These are phyloP conservation scores for Sisymbrium irio DNA, from an alignment of 345 rosid genomes.

Conservation along the genomic window DNA sequence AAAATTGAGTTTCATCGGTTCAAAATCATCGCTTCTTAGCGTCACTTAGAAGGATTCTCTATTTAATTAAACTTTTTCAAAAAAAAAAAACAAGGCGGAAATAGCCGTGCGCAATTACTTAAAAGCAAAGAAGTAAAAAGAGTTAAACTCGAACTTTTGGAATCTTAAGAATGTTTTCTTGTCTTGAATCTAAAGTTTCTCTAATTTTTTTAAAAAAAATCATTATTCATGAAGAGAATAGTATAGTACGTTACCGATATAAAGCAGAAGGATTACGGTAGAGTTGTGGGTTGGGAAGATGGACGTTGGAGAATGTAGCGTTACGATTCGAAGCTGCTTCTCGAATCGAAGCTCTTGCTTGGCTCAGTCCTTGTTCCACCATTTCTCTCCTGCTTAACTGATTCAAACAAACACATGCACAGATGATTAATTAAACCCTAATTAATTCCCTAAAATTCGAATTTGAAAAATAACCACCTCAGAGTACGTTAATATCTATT, in stretches of 20 bases:
- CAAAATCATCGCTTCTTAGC: slow-evolving; percentile 12
- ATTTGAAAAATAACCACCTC: no score
- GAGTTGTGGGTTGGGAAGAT: slow-evolving; percentile 28
- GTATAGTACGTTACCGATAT: slow-evolving; percentile 51
- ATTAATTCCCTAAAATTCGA: neutral
- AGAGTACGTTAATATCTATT: no score
- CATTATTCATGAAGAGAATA: neutral
- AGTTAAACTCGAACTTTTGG: slow-evolving; percentile 20
- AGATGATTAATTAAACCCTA: neutral
- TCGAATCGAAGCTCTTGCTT: slow-evolving; percentile 63
- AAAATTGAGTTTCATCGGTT: neutral
- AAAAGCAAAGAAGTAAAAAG: slow-evolving; percentile 38
- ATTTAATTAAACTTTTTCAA: no score
- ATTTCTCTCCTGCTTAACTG: slow-evolving; percentile 34
- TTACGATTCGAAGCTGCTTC: slow-evolving; percentile 40
- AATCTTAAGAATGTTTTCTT: neutral
- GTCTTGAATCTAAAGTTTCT: neutral
- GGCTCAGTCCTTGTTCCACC: slow-evolving; percentile 55
- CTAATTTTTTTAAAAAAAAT: no score
- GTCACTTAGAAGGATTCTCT: slow-evolving; percentile 2
- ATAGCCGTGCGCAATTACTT: slow-evolving; percentile 31
- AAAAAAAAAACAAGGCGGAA: neutral
- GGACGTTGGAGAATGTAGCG: slow-evolving; percentile 20
- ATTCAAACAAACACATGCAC: neutral
- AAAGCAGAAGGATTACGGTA: slow-evolving; percentile 65